Conservation (phyloP, 2,329 filamentous ascomycete genomes). For the Fusarium citri region DNA sequence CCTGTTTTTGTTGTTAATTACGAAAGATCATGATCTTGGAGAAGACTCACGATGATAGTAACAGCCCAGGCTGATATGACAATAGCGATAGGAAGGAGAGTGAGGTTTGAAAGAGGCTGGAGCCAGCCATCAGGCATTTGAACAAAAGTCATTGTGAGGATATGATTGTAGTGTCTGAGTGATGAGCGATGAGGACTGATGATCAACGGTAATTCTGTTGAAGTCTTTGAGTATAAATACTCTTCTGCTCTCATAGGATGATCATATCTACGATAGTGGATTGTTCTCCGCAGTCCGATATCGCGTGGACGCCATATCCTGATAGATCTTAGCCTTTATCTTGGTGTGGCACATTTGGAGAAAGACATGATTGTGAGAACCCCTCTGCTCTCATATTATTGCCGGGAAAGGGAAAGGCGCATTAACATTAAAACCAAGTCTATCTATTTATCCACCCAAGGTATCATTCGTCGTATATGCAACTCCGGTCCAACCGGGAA, state of each 20-base stretch:
- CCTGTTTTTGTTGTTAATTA: constrained; percentile 1
- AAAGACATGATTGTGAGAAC: constrained; percentile 13
- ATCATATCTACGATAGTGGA: neutral
- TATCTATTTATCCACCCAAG: constrained; percentile 34
- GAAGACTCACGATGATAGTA: constrained; percentile 19
- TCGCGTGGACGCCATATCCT: constrained; percentile 23
- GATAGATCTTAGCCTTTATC: constrained; percentile 10
- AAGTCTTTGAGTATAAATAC: neutral
- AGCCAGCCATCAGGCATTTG: neutral
- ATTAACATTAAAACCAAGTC: constrained; percentile 42
- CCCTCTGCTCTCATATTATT: constrained; percentile 17
- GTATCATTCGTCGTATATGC: constrained; percentile 43
- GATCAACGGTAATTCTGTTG: neutral
- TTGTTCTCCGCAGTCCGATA: constrained; percentile 35
- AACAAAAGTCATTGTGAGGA: neutral
- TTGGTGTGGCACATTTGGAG: constrained; percentile 13
- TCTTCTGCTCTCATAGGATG: neutral
- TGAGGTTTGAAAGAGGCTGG: constrained; percentile 14
- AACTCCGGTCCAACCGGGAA: constrained; percentile 15
- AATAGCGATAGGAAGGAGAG: constrained; percentile 18
- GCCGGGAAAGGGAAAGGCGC: constrained; percentile 34
- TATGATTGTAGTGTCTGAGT: neutral
- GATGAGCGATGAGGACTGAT: neutral
- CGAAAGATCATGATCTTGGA: neutral
- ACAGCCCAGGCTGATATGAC: constrained; percentile 20